phyloP scores from a whole-genome alignment of 208 protist species.

The Angomonas ambiguus region DNA sequence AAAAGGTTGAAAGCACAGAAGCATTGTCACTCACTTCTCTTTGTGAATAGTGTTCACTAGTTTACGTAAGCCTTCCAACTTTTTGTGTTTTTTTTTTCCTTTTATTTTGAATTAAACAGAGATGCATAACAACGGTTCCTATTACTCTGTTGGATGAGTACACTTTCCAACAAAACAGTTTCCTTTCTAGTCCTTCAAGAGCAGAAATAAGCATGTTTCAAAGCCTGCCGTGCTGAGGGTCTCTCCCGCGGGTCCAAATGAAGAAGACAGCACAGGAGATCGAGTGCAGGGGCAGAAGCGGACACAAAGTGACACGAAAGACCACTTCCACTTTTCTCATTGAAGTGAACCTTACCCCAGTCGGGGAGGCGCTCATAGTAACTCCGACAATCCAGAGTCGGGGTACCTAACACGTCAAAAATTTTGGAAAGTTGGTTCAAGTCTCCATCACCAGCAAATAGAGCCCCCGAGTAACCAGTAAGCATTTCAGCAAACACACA shows the following conservation, averaged over 20 bases:
- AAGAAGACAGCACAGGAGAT: slow-evolving; percentile 53
- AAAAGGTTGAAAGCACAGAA: too few relatives aligned
- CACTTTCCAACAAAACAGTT: too few relatives aligned
- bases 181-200: background rate
- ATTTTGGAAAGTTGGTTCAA: slow-evolving; percentile 96
- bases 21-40: too few relatives aligned
- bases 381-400: slow-evolving; percentile 77
- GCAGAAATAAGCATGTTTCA: slow-evolving; percentile 62
- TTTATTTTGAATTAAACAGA: too few relatives aligned
- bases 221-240: slow-evolving; percentile 37
- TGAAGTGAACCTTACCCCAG: slow-evolving; percentile 88
- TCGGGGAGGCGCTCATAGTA: slow-evolving; percentile 91
- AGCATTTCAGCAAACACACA: slow-evolving; percentile 91
- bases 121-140: too few relatives aligned
- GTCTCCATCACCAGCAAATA: slow-evolving; percentile 97
- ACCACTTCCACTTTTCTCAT: slow-evolving; percentile 31
- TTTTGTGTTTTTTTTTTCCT: background rate
- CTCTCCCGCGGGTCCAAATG: slow-evolving; percentile 47
- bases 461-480: slow-evolving; percentile 45
- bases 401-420: slow-evolving; percentile 96
- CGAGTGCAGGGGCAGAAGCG: slow-evolving; percentile 37
- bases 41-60: too few relatives aligned
- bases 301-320: slow-evolving; percentile 58
- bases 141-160: too few relatives aligned
- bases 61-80: too few relatives aligned